phyloP scores from a whole-genome alignment of 768 basidiomycete genomes.

The Lactifluus volemus region DNA sequence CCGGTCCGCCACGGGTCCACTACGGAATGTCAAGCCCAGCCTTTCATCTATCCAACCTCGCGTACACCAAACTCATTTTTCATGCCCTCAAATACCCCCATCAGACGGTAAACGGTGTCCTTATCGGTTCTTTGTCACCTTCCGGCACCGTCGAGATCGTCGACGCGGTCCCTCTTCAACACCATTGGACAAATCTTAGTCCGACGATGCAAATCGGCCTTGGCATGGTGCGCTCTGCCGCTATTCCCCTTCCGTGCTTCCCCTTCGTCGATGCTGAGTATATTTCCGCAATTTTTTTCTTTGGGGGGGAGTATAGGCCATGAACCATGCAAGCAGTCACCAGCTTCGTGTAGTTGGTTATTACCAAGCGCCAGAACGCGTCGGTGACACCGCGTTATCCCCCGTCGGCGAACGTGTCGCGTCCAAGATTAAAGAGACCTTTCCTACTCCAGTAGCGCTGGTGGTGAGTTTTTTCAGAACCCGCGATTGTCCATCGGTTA shows the following conservation, averaged over 20 bases:
- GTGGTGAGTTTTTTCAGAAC: slow-evolving; percentile 38
- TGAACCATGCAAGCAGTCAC: slow-evolving; percentile 46
- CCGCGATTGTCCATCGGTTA: slow-evolving; percentile 30
- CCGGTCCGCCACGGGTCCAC: background rate
- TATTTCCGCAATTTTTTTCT: background rate
- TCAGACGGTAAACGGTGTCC: slow-evolving; percentile 63
- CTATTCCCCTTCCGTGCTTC: background rate
- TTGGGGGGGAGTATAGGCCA: slow-evolving; percentile 35
- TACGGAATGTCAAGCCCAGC: background rate
- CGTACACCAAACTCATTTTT: slow-evolving; percentile 67
- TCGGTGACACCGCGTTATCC: slow-evolving; percentile 52
- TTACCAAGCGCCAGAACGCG: slow-evolving; percentile 62
- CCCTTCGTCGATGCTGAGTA: background rate
- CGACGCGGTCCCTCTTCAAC: slow-evolving; percentile 70
- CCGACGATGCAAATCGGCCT: slow-evolving; percentile 85
- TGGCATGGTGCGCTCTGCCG: slow-evolving; percentile 46
- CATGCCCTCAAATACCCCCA: slow-evolving; percentile 79
- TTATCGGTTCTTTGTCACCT: slow-evolving; percentile 44
- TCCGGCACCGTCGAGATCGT: slow-evolving; percentile 38
- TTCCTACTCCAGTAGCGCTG: slow-evolving; percentile 56
- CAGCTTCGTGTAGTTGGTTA: slow-evolving; percentile 56
- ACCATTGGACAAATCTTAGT: slow-evolving; percentile 78
- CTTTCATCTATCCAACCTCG: slow-evolving; percentile 50
- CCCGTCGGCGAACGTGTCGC: slow-evolving; percentile 60
- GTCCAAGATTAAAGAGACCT: slow-evolving; percentile 43